phyloP scores from a whole-genome alignment of 192 early-diverging fungal species.

The Linnemannia zychae region DNA sequence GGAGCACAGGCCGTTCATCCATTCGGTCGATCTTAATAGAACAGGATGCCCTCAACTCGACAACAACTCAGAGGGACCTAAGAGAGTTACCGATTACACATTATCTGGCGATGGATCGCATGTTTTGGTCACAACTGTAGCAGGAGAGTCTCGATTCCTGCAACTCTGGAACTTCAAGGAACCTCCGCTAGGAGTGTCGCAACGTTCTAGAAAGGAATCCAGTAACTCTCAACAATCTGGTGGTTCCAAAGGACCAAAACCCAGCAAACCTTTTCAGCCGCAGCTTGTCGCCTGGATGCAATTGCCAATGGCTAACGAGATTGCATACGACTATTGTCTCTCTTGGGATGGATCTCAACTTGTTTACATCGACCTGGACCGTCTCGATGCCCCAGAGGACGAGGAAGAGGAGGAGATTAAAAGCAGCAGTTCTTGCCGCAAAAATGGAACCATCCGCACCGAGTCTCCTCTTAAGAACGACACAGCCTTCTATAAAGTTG shows the following conservation, averaged over 20 bases:
- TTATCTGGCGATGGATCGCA: background rate
- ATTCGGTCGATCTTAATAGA: background rate
- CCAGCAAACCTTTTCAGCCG: background rate
- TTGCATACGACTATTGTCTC: background rate
- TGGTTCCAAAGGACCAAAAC: background rate
- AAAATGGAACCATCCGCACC: background rate
- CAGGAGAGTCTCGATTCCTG: background rate
- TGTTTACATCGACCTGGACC: background rate
- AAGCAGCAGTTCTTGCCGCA: background rate
- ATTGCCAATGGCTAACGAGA: background rate
- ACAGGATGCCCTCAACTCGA: background rate
- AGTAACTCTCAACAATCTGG: background rate
- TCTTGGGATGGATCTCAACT: background rate
- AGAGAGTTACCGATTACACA: background rate
- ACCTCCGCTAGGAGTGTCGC: background rate
- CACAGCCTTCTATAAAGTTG: background rate
- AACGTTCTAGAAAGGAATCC: background rate
- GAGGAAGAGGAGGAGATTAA: background rate
- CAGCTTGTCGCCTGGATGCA: background rate
- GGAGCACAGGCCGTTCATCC: background rate
- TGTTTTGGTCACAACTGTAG: background rate
- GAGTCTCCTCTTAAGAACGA: background rate
- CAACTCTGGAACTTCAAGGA: background rate
- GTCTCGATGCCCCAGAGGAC: background rate
- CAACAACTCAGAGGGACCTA: background rate